These are phyloP conservation scores for Colletotrichum tabaci DNA, from an alignment of 2,329 filamentous ascomycete species.

Conservation along the genomic window DNA sequence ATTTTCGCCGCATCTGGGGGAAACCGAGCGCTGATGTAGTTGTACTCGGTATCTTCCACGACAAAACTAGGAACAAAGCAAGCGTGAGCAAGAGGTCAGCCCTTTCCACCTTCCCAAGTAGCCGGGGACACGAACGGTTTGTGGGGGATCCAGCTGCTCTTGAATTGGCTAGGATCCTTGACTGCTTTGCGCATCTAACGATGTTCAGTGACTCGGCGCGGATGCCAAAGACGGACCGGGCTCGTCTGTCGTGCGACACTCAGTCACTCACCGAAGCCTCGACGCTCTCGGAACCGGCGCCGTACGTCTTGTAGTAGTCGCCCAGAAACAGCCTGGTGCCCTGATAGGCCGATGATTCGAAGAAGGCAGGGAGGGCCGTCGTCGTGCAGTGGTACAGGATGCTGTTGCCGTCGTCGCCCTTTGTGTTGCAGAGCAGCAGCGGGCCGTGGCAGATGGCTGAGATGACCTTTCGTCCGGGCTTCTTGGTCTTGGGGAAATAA, in stretches of 20 bases:
- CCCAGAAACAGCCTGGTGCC: conserved; percentile 64
- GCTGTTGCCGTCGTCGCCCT: conserved; percentile 58
- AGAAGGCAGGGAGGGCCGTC: conserved; percentile 63
- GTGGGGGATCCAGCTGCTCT: conserved; percentile 53
- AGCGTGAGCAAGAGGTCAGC: conserved; percentile 4
- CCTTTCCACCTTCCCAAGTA: neutral
- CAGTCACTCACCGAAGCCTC: conserved; percentile 61
- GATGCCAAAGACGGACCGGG: neutral
- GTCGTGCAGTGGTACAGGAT: conserved; percentile 63
- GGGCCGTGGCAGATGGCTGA: conserved; percentile 69
- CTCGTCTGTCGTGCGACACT: conserved; percentile 42
- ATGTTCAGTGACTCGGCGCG: conserved; percentile 1
- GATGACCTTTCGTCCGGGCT: conserved; percentile 59
- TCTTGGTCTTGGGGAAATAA: conserved; percentile 64
- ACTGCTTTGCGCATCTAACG: conserved; percentile 60
- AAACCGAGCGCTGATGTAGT: conserved; percentile 64
- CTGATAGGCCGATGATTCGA: conserved; percentile 66
- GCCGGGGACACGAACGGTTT: conserved; percentile 16
- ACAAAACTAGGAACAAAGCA: conserved; percentile 56
- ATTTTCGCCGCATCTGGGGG: conserved; percentile 60
- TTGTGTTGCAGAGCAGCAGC: conserved; percentile 63
- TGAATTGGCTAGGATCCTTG: conserved; percentile 60
- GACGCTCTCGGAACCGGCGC: conserved; percentile 64
- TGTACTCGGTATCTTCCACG: conserved; percentile 63
- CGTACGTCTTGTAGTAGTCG: conserved; percentile 72